phyloP scores from a whole-genome alignment of 345 rosid species.

The Eucalyptus marginata region DNA sequence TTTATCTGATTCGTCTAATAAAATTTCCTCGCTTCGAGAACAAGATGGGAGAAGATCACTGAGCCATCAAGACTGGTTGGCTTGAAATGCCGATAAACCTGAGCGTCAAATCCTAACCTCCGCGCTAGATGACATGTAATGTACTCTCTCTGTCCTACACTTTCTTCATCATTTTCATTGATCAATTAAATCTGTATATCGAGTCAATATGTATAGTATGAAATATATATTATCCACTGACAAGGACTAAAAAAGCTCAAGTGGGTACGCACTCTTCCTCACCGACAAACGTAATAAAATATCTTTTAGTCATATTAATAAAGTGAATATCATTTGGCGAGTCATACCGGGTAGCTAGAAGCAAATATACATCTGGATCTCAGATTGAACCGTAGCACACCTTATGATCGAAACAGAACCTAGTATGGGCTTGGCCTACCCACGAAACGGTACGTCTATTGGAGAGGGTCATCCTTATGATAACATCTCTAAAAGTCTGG shows the following conservation, averaged over 20 bases:
- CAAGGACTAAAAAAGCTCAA: neutral
- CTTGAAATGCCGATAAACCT: too few relatives aligned
- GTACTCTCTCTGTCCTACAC: neutral
- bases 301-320: too few relatives aligned
- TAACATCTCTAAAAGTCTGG: too few relatives aligned
- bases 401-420: neutral
- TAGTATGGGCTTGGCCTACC: neutral
- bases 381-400: neutral
- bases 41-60: too few relatives aligned
- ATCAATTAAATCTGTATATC: too few relatives aligned
- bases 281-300: neutral
- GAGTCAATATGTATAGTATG: too few relatives aligned
- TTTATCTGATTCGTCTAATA: too few relatives aligned
- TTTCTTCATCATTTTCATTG: neutral
- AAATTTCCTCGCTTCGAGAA: too few relatives aligned
- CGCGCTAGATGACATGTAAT: neutral
- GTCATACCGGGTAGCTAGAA: neutral
- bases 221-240: neutral
- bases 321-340: neutral
- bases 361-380: neutral
- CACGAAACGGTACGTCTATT: neutral
- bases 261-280: neutral
- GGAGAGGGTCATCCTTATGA: too few relatives aligned
- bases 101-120: neutral
- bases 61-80: too few relatives aligned